Conservation (phyloP, 2,329 filamentous ascomycete species). For the Fusarium sp. region DNA sequence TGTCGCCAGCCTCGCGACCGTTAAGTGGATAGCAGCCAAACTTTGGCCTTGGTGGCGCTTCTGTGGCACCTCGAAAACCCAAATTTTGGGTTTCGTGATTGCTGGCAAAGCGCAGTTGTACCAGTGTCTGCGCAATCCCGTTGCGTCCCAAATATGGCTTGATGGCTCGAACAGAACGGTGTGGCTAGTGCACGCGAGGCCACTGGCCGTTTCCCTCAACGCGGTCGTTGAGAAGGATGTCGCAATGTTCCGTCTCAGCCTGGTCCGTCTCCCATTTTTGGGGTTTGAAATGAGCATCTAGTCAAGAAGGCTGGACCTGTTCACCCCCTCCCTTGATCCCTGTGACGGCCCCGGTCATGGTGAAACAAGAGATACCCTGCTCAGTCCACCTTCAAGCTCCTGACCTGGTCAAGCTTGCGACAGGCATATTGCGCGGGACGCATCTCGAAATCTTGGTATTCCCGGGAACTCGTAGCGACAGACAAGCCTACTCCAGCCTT, state of each 20-base stretch:
- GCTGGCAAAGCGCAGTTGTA: conserved; percentile 6
- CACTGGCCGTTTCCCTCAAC: conserved; percentile 23
- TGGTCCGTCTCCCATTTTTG: conserved; percentile 34
- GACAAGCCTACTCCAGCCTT: conserved; percentile 20
- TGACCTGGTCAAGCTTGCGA: conserved; percentile 58
- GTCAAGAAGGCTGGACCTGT: conserved; percentile 27
- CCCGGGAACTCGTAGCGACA: conserved; percentile 25
- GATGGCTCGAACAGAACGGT: conserved; percentile 22
- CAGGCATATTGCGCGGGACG: conserved; percentile 43
- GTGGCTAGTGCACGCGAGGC: conserved; percentile 39
- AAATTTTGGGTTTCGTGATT: conserved; percentile 23
- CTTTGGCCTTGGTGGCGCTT: conserved; percentile 30
- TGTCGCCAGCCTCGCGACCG: conserved; percentile 36
- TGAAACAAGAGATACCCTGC: conserved; percentile 65
- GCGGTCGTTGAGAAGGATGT: conserved; percentile 29
- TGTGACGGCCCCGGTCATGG: conserved; percentile 54
- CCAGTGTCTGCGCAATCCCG: conserved; percentile 4
- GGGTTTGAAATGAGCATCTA: conserved; percentile 33
- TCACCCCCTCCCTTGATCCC: conserved; percentile 40
- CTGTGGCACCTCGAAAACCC: conserved; percentile 10
- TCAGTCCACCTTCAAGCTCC: conserved; percentile 56
- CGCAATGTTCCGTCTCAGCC: conserved; percentile 43
- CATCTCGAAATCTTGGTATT: conserved; percentile 36
- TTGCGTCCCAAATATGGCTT: conserved; percentile 3
- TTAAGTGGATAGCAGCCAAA: conserved; percentile 23